phyloP scores from a whole-genome alignment of 192 early-diverging fungal species.

The Allomyces macrogynus region DNA sequence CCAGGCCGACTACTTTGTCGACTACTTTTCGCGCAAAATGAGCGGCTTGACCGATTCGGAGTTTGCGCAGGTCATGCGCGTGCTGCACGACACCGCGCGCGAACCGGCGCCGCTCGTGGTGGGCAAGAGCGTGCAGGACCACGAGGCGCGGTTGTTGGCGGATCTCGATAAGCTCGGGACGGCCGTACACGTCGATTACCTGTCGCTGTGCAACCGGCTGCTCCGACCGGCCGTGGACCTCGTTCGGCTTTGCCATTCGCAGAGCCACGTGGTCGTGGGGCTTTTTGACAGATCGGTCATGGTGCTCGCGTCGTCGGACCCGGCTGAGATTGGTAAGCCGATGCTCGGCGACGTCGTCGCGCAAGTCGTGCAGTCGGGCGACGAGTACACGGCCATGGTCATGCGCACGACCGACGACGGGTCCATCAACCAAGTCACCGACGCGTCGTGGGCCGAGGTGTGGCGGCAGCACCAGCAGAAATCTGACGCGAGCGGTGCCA shows the following conservation, averaged over 20 bases:
- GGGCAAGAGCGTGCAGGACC: not conserved
- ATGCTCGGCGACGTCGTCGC: not conserved
- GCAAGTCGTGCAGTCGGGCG: not conserved
- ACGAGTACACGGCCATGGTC: not conserved
- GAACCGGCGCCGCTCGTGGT: not conserved
- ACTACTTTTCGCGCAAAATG: not conserved
- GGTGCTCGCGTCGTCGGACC: not conserved
- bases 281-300: not conserved
- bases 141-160: not conserved
- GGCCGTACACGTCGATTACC: not conserved
- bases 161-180: not conserved
- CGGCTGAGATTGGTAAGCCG: not conserved
- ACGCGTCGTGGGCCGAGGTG: not conserved
- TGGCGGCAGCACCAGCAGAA: no score
- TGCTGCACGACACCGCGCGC: not conserved
- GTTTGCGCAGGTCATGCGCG: not conserved
- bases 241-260: not conserved
- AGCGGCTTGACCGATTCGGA: not conserved
- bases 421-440: not conserved
- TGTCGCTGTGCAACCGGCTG: not conserved
- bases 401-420: not conserved
- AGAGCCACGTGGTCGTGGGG: not conserved
- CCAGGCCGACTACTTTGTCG: not conserved
- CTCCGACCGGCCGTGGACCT: not conserved
- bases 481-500: no score